Conservation (phyloP, 495 filamentous ascomycete species). For the Penicillium malachiteum region DNA sequence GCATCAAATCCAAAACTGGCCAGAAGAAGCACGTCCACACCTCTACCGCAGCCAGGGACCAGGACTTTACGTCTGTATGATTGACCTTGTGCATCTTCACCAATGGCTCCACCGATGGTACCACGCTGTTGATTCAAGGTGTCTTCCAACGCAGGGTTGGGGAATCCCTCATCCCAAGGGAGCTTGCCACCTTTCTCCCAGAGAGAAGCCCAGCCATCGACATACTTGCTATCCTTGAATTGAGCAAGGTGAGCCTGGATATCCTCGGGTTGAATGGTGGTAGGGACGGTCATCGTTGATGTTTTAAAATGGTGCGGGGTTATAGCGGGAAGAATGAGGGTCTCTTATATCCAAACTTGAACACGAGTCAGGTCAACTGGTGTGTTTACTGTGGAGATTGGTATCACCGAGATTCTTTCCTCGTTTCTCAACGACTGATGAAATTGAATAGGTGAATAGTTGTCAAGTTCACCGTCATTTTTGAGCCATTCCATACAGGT, state of each 20-base stretch:
- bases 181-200: conserved; percentile 60
- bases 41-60: conserved; percentile 73
- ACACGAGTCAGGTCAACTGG: neutral
- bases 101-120: conserved; percentile 45
- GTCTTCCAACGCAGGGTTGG: conserved; percentile 67
- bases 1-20: conserved; percentile 69
- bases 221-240: conserved; percentile 30
- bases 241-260: conserved; percentile 29
- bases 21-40: conserved; percentile 73
- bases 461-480: conserved; percentile 18
- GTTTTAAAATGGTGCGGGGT: neutral
- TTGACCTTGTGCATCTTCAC: conserved; percentile 22
- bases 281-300: conserved; percentile 21
- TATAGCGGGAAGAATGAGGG: neutral
- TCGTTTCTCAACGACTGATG: neutral
- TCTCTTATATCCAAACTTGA: neutral
- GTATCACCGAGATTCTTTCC: neutral
- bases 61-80: conserved; percentile 49
- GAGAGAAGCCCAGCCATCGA: conserved; percentile 58
- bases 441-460: neutral
- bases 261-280: conserved; percentile 23
- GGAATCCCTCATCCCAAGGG: conserved; percentile 68
- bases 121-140: conserved; percentile 46
- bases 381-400: neutral
- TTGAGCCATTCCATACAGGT: conserved; percentile 10